Evolutionary conservation across 1,139 yeast species (phyloP).

Genomic region (Diutina pseudorugosa): DNA sequence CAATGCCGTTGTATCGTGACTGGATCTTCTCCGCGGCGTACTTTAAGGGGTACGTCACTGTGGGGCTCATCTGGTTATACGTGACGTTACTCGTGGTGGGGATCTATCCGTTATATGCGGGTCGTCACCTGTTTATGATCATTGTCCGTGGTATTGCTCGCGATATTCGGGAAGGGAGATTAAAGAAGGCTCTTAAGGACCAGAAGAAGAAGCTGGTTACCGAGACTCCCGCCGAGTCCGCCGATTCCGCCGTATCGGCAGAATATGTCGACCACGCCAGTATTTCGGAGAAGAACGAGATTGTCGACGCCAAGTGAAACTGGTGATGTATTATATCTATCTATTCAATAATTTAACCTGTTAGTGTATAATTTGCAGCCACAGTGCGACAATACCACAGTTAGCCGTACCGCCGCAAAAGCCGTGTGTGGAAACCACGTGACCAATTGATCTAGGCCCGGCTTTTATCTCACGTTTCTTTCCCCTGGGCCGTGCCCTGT

Average conservation of each 20-base stretch:
- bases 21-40: constrained; percentile 27
- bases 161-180: background rate
- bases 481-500: background rate
- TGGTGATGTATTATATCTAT: background rate
- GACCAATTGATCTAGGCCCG: too few species aligned
- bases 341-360: too few species aligned
- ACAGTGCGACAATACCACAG: too few species aligned
- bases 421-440: too few species aligned
- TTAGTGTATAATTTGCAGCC: too few species aligned
- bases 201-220: background rate
- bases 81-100: constrained; percentile 21
- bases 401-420: too few species aligned
- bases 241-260: background rate
- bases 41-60: constrained; percentile 29
- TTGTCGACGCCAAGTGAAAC: background rate
- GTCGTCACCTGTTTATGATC: constrained; percentile 16
- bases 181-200: too few species aligned
- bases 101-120: constrained; percentile 24
- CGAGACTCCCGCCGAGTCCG: background rate
- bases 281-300: background rate
- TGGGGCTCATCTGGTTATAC: constrained; percentile 28
- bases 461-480: too few species aligned
- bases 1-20: constrained; percentile 33
- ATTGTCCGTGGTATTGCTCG: constrained; percentile 12
- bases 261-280: background rate